Evolutionary conservation across 768 basidiomycete genomes (phyloP).

Genomic region (Lactifluus pinguis): DNA sequence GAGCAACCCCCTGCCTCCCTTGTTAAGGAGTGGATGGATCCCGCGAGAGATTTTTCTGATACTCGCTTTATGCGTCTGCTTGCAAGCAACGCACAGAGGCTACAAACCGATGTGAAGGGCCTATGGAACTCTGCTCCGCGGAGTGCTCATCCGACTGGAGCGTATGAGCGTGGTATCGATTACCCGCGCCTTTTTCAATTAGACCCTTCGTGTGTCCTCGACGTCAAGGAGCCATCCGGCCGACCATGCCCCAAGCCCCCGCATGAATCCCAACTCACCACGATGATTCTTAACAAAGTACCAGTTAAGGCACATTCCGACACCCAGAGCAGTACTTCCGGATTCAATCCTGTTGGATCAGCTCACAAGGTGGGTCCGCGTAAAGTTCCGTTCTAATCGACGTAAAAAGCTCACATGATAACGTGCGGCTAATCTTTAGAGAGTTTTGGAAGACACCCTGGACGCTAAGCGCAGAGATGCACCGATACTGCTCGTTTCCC

Average conservation of each 20-base stretch:
- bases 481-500: background rate
- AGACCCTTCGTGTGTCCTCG: background rate
- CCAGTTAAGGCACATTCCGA: background rate
- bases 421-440: background rate
- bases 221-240: background rate
- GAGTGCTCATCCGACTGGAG: constrained; percentile 13
- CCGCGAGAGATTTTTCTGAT: constrained; percentile 3
- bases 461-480: background rate
- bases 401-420: constrained; percentile 2
- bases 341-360: constrained; percentile 1
- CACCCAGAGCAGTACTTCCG: background rate
- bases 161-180: constrained; percentile 9
- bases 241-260: constrained; percentile 2
- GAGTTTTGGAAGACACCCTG: background rate
- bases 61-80: constrained; percentile 3
- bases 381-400: background rate
- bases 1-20: background rate
- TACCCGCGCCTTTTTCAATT: constrained; percentile 13
- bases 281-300: background rate
- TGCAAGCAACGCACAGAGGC: constrained; percentile 7
- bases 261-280: background rate
- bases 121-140: constrained; percentile 15
- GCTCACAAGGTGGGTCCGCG: constrained; percentile 3
- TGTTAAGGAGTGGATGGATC: constrained; percentile 6
- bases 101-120: constrained; percentile 13